These are phyloP conservation scores for Eremothecium coryli DNA, from an alignment of 1,139 yeast species.

Conservation along the genomic window DNA sequence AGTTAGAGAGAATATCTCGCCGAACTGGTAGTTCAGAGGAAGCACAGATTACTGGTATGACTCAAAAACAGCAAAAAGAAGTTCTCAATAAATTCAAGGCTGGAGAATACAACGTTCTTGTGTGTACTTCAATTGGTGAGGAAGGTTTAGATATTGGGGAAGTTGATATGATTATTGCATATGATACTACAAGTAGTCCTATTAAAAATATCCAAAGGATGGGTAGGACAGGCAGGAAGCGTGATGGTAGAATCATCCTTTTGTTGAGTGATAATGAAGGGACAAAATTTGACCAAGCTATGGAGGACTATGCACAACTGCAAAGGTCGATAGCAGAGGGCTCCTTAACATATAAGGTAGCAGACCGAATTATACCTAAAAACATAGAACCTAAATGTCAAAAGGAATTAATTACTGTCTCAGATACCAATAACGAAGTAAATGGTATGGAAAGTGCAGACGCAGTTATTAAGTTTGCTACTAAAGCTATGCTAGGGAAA, in stretches of 20 bases:
- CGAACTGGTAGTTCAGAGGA: conserved; percentile 37
- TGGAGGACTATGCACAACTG: conserved; percentile 73
- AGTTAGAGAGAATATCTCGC: conserved; percentile 29
- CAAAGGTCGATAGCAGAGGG: conserved; percentile 45
- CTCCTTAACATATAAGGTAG: conserved; percentile 36
- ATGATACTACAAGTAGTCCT: conserved; percentile 88
- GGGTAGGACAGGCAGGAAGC: conserved; percentile 96
- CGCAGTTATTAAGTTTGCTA: conserved; percentile 58
- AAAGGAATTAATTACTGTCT: conserved; percentile 51
- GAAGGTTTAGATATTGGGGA: conserved; percentile 98
- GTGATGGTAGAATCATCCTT: conserved; percentile 78
- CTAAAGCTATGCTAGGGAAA: conserved; percentile 35
- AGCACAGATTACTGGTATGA: conserved; percentile 46
- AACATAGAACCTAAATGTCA: conserved; percentile 46
- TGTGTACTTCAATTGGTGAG: conserved; percentile 96
- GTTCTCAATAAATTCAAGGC: conserved; percentile 62
- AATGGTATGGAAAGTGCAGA: conserved; percentile 54
- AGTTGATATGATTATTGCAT: conserved; percentile 86
- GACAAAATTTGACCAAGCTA: conserved; percentile 69
- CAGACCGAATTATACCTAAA: conserved; percentile 61
- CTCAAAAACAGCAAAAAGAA: conserved; percentile 62
- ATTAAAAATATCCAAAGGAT: conserved; percentile 88
- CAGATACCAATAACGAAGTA: conserved; percentile 56
- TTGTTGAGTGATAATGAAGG: conserved; percentile 74
- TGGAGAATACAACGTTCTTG: conserved; percentile 68